phyloP scores from a whole-genome alignment of 2,329 filamentous ascomycete genomes.

The Microthyrium microscopicum region DNA sequence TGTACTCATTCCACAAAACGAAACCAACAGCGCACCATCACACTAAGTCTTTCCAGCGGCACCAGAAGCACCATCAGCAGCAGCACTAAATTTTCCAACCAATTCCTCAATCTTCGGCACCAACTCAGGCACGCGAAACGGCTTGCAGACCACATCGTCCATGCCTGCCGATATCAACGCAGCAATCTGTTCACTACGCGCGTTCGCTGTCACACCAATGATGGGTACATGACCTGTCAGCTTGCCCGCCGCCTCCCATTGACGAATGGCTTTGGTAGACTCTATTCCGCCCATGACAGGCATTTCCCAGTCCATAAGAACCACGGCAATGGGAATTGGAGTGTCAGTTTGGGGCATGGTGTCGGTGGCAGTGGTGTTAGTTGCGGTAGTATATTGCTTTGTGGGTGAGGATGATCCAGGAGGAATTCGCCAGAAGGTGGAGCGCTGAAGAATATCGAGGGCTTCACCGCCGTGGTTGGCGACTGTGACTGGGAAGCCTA shows the following conservation, averaged over 20 bases:
- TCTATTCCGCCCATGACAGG: constrained; percentile 25
- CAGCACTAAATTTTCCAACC: neutral
- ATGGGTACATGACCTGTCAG: constrained; percentile 22
- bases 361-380: constrained; percentile 1
- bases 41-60: no score
- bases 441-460: constrained; percentile 26
- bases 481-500: constrained; percentile 28
- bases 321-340: constrained; percentile 16
- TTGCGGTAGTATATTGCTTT: neutral
- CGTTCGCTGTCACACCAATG: constrained; percentile 26
- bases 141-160: constrained; percentile 34
- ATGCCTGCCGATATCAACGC: constrained; percentile 22
- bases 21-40: no score
- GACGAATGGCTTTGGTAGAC: constrained; percentile 21
- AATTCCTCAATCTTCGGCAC: constrained; percentile 35
- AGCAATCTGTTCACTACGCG: constrained; percentile 22
- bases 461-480: constrained; percentile 34
- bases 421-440: constrained; percentile 24
- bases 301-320: constrained; percentile 22
- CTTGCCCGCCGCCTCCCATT: constrained; percentile 19
- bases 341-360: constrained; percentile 11
- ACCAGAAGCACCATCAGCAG: no score
- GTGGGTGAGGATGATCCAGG: constrained; percentile 4
- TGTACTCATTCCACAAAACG: no score
- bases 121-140: constrained; percentile 32